A percentile compares a stretch with the other conserved stretches of the same genome.
Evolutionary conservation across 768 basidiomycete species (phyloP).

Genomic region (Lyophyllum shimeji): DNA sequence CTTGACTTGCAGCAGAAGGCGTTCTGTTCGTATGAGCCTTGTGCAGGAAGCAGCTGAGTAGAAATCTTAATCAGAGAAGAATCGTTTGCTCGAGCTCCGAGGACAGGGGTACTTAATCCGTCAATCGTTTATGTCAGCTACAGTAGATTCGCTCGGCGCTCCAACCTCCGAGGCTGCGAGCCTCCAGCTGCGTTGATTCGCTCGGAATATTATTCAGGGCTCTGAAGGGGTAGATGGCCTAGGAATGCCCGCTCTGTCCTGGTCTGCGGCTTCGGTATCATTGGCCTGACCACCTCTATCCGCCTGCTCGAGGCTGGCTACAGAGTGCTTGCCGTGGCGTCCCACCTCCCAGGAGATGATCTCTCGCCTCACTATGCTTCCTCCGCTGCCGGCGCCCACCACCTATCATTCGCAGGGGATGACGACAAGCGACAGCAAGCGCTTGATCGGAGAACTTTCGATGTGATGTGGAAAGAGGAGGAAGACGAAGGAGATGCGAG

Average conservation of each 20-base stretch:
- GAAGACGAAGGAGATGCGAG: constrained; percentile 7
- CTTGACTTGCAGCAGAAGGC: too few species aligned
- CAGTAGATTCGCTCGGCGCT: too few species aligned
- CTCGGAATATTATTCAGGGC: too few species aligned
- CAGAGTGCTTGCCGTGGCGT: constrained; percentile 7
- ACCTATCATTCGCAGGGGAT: constrained; percentile 17
- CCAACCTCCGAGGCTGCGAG: too few species aligned
- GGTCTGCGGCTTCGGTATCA: constrained; percentile 15
- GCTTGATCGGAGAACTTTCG: constrained; percentile 13
- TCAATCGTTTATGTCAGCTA: too few species aligned
- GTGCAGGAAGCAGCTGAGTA: too few species aligned
- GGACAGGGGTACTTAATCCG: too few species aligned
- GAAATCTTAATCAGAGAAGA: too few species aligned
- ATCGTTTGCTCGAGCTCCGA: too few species aligned
- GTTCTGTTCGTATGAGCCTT: too few species aligned
- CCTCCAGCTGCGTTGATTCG: too few species aligned
- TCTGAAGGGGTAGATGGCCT: too few species aligned
- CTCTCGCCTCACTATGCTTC: constrained; percentile 14
- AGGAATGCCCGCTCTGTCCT: neutral
- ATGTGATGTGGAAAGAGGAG: constrained; percentile 18
- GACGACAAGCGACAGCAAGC: constrained; percentile 10
- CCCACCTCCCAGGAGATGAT: constrained; percentile 12
- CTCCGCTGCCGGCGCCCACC: constrained; percentile 14
- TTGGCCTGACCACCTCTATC: constrained; percentile 15
- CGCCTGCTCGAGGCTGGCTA: constrained; percentile 13